Base-by-base conservation (phyloP, 768 basidiomycete species). In the Boletus subparvulus region DNA sequence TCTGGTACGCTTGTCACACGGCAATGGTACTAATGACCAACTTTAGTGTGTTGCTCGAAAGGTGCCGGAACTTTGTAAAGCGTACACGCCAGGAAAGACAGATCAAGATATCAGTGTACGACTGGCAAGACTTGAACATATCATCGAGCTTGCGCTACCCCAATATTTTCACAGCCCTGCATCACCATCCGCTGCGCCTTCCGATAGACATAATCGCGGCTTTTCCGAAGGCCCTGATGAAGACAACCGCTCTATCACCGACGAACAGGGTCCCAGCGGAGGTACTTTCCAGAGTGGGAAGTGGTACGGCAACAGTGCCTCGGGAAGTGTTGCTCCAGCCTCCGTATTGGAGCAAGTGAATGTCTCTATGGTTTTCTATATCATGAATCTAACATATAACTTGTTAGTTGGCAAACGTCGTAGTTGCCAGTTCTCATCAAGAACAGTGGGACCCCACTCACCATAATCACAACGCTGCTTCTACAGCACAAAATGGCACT, bases 41-140 rank as follows among this genome's bases (percentile, higher is more conserved):
- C 35, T 63, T 54, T 62, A 93, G 87, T 94, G 91, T 61, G 72
- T 92, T 60, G 85, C 91, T 49, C 85, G 91, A 66, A 93, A 92
- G 71, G 90, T 94, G 0, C 91, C 91, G 32, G 90, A 92, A 56
- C 75, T 93, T 42, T 94, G 91, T 77, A 90, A 90, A 69, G 86
- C 91, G 0, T 94, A 94, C 66, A 92, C 89, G 8, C 92, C 91
- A 11, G 91, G 91, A 54, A 93, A 92, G 69, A 78, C 84, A 16
- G 92, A 93, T 71, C 88, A 91, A 66, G 90, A 94, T 71, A 74
- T 94, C 46, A 84, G 80, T 62, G 81, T 83, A 42, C 86, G 91
- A 47, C 73, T 94, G 41, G 77, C 86, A 37, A 80, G 91, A 55
- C 77, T 94, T 19, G 91, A 94, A 68, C 86, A 88, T 60, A 90